phyloP scores from a whole-genome alignment of 2,329 filamentous ascomycete species.

The Pseudogymnoascus sp. region DNA sequence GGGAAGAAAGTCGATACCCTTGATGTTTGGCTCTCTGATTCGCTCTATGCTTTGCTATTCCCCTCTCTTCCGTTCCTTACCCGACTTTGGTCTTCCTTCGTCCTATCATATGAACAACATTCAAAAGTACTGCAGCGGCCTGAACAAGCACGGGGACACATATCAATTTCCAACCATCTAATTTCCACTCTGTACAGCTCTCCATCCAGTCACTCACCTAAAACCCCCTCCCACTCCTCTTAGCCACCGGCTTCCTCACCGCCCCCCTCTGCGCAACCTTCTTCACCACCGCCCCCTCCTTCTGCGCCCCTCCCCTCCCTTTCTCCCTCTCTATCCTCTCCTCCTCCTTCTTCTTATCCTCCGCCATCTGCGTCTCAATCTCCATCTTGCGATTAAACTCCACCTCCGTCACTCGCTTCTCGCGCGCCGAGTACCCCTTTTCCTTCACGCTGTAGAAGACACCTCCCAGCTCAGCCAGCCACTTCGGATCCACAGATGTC shows the following conservation, averaged over 20 bases:
- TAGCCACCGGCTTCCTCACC: slow-evolving; percentile 52
- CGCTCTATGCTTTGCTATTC: no score
- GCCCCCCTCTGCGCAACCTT: slow-evolving; percentile 54
- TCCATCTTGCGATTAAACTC: slow-evolving; percentile 92
- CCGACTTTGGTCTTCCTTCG: no score
- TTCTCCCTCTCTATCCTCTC: slow-evolving; percentile 44
- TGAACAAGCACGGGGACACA: no score
- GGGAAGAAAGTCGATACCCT: no score
- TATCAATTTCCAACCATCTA: no score
- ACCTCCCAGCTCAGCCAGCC: slow-evolving; percentile 91
- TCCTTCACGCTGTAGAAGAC: slow-evolving; percentile 98
- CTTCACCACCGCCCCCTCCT: slow-evolving; percentile 35
- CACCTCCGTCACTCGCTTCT: slow-evolving; percentile 79
- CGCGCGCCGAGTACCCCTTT: slow-evolving; percentile 84
- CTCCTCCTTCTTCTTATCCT: slow-evolving; percentile 65
- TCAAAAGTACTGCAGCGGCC: no score
- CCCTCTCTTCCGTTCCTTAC: no score
- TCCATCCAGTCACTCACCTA: no score
- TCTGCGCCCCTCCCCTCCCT: slow-evolving; percentile 38
- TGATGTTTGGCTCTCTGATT: no score
- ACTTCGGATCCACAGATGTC: slow-evolving; percentile 90
- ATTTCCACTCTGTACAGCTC: no score
- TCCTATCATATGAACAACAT: no score
- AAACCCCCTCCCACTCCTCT: slow-evolving; percentile 45
- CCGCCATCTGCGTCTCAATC: slow-evolving; percentile 85